Evolutionary conservation across 2,329 filamentous ascomycete species (phyloP), one percentile per base, ranked within the genome.

Genomic region (Geoglossum cookeanum): DNA sequence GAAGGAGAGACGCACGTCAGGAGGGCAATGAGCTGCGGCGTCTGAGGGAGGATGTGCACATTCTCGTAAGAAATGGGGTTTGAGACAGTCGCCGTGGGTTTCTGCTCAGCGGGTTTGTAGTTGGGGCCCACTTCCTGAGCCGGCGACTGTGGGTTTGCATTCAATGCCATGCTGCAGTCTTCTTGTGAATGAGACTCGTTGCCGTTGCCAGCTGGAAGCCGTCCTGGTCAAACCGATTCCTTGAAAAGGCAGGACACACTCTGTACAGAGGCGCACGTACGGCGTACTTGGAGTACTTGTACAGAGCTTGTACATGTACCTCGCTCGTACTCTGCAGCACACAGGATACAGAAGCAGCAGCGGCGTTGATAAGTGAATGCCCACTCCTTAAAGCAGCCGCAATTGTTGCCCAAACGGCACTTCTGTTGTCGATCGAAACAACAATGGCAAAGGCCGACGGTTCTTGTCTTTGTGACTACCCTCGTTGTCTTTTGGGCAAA

Each of bases 1-100:
- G 45, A 55, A 32, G 27, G 22, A 29, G 54, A 56, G 48, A 81
- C 89, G 77, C 81, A 96, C 92, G 92, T 96, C 72, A 98, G 79
- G 62, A 98, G 79, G 62, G 92, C 90, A 72, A 98, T 98, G 62
- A 98, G 79, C 75, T 98, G 92, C 54, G 92, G 90, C 9, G 92
- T 96, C 72, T 97, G 92, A 33, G 86, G 80, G 51, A 98, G 76
- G 62, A 94, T 85, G 68, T 89, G 84, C 62, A 98, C 87, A 74
- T 94, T 96, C 61, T 89, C 83, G 65, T 88, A 84, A 49, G 81
- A 73, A 44, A 96, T 82, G 59, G 81, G 78, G 58, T 83, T 90
- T 11, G 92, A 98, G 47, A 97, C 85, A 2, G 90, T 97, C 11
- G 89, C 89, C 58, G 78, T 85, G 45, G 88, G 89, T 68, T 91